Conservation (phyloP, 1,284 basidiomycete species). For the Naganishia sp. region DNA sequence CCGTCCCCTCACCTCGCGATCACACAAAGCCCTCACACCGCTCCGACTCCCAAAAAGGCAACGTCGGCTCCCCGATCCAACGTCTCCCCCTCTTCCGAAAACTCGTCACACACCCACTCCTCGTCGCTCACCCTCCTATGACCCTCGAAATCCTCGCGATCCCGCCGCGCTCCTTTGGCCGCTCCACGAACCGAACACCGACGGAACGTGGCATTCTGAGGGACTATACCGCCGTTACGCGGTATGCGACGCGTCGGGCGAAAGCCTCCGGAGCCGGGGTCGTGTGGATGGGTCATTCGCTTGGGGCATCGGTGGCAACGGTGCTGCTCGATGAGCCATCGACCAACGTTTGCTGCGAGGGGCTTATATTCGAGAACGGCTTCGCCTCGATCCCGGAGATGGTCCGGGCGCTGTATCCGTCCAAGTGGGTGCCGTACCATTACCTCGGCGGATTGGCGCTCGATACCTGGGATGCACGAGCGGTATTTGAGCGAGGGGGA, state of each 20-base stretch:
- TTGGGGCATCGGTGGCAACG: slow-evolving; percentile 58
- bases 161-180: slow-evolving; percentile 57
- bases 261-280: slow-evolving; percentile 36
- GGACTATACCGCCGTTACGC: slow-evolving; percentile 55
- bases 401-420: slow-evolving; percentile 59
- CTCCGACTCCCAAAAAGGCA: slow-evolving; percentile 49
- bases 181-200: slow-evolving; percentile 50
- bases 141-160: slow-evolving; percentile 48
- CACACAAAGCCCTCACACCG: neutral
- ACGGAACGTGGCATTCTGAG: slow-evolving; percentile 54
- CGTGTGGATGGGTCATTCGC: slow-evolving; percentile 59
- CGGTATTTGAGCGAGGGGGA: slow-evolving; percentile 38
- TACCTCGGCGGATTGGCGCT: slow-evolving; percentile 57
- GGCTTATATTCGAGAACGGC: slow-evolving; percentile 60
- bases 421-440: slow-evolving; percentile 59
- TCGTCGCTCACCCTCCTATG: neutral
- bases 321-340: slow-evolving; percentile 47
- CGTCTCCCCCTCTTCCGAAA: slow-evolving; percentile 58
- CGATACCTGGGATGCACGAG: slow-evolving; percentile 59
- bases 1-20: neutral
- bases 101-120: slow-evolving; percentile 38
- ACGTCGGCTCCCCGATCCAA: slow-evolving; percentile 59
- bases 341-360: slow-evolving; percentile 40
- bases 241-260: slow-evolving; percentile 44
- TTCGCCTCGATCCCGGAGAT: slow-evolving; percentile 60